Evolutionary conservation across 306 rosid genomes (phyloP).

Genomic region (Inga oerstediana): DNA sequence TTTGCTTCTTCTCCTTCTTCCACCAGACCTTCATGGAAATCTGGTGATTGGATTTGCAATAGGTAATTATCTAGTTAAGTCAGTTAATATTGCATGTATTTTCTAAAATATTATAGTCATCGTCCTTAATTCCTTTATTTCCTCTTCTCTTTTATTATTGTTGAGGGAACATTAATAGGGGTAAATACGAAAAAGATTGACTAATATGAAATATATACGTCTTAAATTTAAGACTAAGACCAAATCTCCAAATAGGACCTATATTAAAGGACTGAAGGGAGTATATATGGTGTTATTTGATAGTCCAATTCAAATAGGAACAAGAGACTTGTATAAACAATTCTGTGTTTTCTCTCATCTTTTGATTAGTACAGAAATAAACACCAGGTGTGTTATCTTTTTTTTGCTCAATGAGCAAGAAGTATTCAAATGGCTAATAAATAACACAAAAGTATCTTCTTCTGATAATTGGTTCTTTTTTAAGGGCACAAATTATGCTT

Average conservation of each 20-base stretch:
- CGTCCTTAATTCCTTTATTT: too few relatives aligned
- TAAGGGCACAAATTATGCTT: conserved; percentile 29
- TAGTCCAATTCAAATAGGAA: neutral
- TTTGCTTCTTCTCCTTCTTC: conserved; percentile 36
- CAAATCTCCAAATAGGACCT: too few relatives aligned
- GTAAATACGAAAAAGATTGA: too few relatives aligned
- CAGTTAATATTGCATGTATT: too few relatives aligned
- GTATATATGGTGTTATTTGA: neutral
- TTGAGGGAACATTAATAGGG: too few relatives aligned
- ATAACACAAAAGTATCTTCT: neutral
- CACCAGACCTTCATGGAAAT: conserved; percentile 87
- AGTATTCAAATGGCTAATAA: neutral
- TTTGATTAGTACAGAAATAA: neutral
- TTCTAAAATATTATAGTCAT: too few relatives aligned
- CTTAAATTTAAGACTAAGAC: too few relatives aligned
- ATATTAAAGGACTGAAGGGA: too few relatives aligned
- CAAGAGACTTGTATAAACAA: neutral
- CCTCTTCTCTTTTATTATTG: too few relatives aligned
- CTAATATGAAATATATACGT: too few relatives aligned
- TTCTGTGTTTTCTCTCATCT: neutral
- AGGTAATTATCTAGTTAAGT: conserved; percentile 43
- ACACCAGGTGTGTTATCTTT: neutral
- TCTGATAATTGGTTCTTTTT: conserved; percentile 32
- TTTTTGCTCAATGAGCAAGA: neutral
- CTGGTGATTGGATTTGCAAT: conserved; percentile 98